A percentile compares a stretch with the other conserved stretches of the same genome.
Evolutionary conservation across 1,284 basidiomycete species (phyloP).

Genomic region (Naganishia sp.): DNA sequence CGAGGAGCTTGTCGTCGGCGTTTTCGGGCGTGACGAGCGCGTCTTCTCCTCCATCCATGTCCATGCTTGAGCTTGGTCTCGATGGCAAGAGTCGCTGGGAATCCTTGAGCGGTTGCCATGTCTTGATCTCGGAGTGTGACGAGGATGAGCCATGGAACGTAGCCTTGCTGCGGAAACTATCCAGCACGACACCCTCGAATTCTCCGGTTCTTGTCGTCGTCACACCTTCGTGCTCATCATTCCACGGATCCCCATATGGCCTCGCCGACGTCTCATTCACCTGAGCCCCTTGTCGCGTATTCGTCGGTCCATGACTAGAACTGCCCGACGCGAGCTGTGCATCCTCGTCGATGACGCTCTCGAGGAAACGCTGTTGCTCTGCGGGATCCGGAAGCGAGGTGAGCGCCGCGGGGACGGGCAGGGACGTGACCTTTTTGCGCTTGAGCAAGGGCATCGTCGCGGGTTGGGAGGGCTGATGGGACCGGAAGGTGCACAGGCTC

Average conservation of each 20-base stretch:
- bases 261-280: not conserved
- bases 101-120: constrained; percentile 8
- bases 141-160: no score
- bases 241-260: no score
- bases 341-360: not conserved
- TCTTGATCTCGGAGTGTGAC: not conserved
- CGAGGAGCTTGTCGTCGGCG: constrained; percentile 3
- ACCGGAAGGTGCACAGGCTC: no score
- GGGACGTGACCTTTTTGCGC: constrained; percentile 23
- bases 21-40: not conserved
- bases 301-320: no score
- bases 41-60: not conserved
- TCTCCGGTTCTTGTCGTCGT: not conserved
- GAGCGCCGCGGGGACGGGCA: constrained; percentile 18
- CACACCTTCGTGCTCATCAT: no score
- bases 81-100: constrained; percentile 1
- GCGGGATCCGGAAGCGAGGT: not conserved
- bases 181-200: constrained; percentile 16
- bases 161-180: no score
- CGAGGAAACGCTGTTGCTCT: not conserved
- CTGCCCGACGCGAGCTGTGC: not conserved
- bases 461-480: not conserved
- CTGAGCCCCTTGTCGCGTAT: not conserved
- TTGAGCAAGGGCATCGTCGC: constrained; percentile 27
- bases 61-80: not conserved